Percentiles rank a stretch among this genome's conserved stretches.
Conservation (phyloP, 768 basidiomycete genomes). For the Boletus barrowsii region DNA sequence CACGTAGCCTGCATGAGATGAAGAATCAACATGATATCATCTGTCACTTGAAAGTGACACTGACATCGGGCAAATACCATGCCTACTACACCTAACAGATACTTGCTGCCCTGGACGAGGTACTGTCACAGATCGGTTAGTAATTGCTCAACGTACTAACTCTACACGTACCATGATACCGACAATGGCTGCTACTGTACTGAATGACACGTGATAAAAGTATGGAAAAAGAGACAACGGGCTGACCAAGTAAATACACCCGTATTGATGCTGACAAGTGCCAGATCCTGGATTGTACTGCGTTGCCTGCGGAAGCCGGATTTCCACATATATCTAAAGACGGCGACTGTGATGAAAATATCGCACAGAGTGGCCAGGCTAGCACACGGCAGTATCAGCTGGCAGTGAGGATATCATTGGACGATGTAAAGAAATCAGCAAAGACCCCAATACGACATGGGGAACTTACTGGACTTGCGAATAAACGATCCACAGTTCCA, state of each 20-base stretch:
- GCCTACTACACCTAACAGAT: neutral
- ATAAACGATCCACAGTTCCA: neutral
- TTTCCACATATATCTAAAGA: constrained; percentile 20
- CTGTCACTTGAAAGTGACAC: neutral
- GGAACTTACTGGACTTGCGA: neutral
- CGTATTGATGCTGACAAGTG: constrained; percentile 12
- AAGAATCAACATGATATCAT: neutral
- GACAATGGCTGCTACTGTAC: neutral
- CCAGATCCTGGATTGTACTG: constrained; percentile 6
- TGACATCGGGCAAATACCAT: constrained; percentile 3
- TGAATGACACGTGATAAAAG: neutral
- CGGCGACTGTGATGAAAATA: neutral
- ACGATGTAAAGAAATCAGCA: neutral
- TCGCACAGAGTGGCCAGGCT: neutral
- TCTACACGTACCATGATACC: constrained; percentile 6
- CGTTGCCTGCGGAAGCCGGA: constrained; percentile 11
- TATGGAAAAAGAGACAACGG: neutral
- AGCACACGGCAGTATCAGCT: constrained; percentile 1
- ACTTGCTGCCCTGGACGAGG: neutral
- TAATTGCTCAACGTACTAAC: neutral
- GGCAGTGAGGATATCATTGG: neutral
- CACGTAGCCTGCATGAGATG: constrained; percentile 4
- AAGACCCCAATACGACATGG: neutral
- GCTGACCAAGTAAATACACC: constrained; percentile 14
- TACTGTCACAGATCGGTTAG: neutral